Evolutionary conservation across 805 yeast genomes (phyloP), one percentile per base, ranked within the genome.

Genomic region (Saturnispora hagleri): DNA sequence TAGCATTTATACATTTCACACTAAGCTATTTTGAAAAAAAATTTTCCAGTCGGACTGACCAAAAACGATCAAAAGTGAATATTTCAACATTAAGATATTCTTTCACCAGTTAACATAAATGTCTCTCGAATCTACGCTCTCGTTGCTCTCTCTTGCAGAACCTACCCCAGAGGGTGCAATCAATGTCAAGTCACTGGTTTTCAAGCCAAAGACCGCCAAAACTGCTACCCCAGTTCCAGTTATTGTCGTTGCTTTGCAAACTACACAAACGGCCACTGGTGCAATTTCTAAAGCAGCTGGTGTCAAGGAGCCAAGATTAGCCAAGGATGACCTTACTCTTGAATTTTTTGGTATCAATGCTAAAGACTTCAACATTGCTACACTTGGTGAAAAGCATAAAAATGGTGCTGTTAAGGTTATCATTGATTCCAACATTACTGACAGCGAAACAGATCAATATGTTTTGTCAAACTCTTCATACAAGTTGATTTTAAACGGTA

Each of bases 161-260:
- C 82, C 76, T 43, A 60, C 75, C 17, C 67, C 77, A 46, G 82
- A 74, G 45, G 71, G 74, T 38, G 74, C 84, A 2, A 55, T 72
- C 27, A 72, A 81, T 28, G 77, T 87, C 55, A 89, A 89, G 69
- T 77, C 90, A 4, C 73, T 89, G 55, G 89, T 89, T 27, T 89
- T 89, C 79, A 89, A 89, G 71, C 96, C 96, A 60, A 89, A 89
- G 71, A 87, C 96, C 46, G 83, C 95, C 36, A 89, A 89, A 64
- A 71, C 88, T 46, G 88, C 86, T 48, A 68, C 78, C 18, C 86
- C 93, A 27, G 81, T 85, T 41, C 96, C 97, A 42, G 76, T 89
- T 31, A 78, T 89, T 50, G 87, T 88, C 33, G 76, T 89, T 62
- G 96, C 96, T 7, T 74, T 84, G 53, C 78, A 78, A 34, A 60